These are phyloP conservation scores for Ambrosiella beaveri DNA, from an alignment of 2,329 filamentous ascomycete genomes.

Conservation along the genomic window DNA sequence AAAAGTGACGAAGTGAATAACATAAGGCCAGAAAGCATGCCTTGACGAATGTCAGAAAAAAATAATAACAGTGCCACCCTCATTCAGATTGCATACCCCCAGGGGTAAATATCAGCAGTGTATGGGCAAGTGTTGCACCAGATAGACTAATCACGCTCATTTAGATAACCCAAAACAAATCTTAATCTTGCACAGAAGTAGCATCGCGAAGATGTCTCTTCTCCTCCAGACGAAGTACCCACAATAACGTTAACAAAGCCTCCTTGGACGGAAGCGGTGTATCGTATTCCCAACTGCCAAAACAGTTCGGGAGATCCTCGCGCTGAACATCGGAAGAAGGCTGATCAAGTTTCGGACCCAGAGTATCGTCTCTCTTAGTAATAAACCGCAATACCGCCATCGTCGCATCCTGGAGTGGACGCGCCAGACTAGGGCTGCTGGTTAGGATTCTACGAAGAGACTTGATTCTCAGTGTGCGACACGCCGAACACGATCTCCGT, in stretches of 20 bases:
- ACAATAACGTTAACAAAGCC: constrained; percentile 30
- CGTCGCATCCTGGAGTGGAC: constrained; percentile 58
- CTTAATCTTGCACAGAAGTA: constrained; percentile 9
- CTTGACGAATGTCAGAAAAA: constrained; percentile 1
- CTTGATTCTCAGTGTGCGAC: constrained; percentile 41
- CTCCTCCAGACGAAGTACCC: constrained; percentile 28
- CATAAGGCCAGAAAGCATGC: constrained; percentile 2
- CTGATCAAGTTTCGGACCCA: constrained; percentile 23
- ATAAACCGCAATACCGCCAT: constrained; percentile 55
- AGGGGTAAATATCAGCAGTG: neutral
- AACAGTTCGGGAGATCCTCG: constrained; percentile 22
- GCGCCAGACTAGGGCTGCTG: constrained; percentile 58
- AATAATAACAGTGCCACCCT: neutral
- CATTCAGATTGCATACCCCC: neutral
- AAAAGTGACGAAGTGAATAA: constrained; percentile 1
- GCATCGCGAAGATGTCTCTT: constrained; percentile 17
- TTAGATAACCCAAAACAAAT: no score
- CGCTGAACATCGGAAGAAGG: constrained; percentile 22
- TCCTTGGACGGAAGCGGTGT: constrained; percentile 28
- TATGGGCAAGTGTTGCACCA: no score
- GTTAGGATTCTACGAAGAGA: constrained; percentile 49
- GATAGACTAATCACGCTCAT: no score
- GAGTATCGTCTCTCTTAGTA: constrained; percentile 36
- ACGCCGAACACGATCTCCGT: constrained; percentile 34
- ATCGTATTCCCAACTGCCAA: constrained; percentile 18